Evolutionary conservation across 495 filamentous ascomycete species (phyloP).

Genomic region (Rostrohypoxylon terebratum): DNA sequence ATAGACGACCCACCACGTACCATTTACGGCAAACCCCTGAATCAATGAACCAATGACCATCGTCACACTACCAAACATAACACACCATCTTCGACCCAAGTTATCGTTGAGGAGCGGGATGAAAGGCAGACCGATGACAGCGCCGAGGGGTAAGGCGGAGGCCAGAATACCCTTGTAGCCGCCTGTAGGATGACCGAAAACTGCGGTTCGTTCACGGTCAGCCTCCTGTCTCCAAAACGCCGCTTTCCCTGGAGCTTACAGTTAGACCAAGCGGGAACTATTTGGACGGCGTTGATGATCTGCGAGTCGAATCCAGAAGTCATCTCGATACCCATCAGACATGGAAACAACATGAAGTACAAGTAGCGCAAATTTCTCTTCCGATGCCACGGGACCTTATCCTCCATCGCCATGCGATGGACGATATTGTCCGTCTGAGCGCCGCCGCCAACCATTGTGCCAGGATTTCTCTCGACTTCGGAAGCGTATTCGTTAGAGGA

Average conservation of each 20-base stretch:
- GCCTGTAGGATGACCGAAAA: slow-evolving; percentile 58
- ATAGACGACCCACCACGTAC: slow-evolving; percentile 42
- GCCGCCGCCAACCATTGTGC: slow-evolving; percentile 55
- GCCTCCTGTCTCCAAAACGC: background rate
- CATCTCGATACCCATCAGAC: slow-evolving; percentile 76
- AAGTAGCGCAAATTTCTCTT: slow-evolving; percentile 71
- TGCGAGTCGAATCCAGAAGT: slow-evolving; percentile 79
- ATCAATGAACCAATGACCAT: slow-evolving; percentile 70
- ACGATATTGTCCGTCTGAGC: slow-evolving; percentile 58
- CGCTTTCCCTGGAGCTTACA: slow-evolving; percentile 61
- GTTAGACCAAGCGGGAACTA: slow-evolving; percentile 66
- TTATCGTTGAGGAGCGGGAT: slow-evolving; percentile 68
- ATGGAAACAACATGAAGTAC: slow-evolving; percentile 73
- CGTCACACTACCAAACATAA: slow-evolving; percentile 67
- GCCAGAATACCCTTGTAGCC: slow-evolving; percentile 61
- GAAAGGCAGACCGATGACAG: slow-evolving; percentile 66
- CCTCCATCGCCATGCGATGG: slow-evolving; percentile 66
- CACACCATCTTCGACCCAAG: slow-evolving; percentile 67
- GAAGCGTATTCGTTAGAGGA: background rate
- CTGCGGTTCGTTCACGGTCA: slow-evolving; percentile 37
- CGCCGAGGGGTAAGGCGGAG: slow-evolving; percentile 58
- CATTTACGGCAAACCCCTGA: slow-evolving; percentile 63
- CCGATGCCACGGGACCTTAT: slow-evolving; percentile 69
- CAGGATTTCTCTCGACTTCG: slow-evolving; percentile 22
- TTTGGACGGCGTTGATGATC: slow-evolving; percentile 77